Base-by-base conservation (phyloP, 1,284 basidiomycete genomes). In the Tranzscheliella williamsii region DNA sequence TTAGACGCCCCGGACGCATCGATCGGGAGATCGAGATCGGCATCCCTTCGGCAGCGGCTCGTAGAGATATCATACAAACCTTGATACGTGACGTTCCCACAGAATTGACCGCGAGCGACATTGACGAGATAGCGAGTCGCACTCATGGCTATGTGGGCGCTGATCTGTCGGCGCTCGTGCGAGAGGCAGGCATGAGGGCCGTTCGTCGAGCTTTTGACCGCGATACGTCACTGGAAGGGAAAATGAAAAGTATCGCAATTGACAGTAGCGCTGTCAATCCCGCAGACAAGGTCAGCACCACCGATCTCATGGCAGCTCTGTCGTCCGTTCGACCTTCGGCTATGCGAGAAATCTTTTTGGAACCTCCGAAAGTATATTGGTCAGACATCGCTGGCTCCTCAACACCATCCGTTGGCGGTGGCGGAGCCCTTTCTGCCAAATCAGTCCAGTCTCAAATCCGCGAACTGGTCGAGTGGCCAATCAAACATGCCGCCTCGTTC, bases 81-180 rank as follows among this genome's bases (percentile, higher is more conserved):
- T 81, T 96, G 16, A 84, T 97, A 0, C 74, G 83, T 11, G 87
- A 86, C 58, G 88, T 88, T 5, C 94, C 95, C 0, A 86, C 96
- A 71, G 78, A 81, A 2, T 83, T 96, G 38, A 78, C 84, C 0
- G 72, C 79, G 1, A 80, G 81, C 0, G 85, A 90, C 4, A 82
- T 97, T 2, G 79, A 81, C 18, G 69, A 82, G 0, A 79, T 96
- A 13, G 88, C 93, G 0, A 81, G 84, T 13, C 84, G 86, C 21
- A 92, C 93, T 2, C 92, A 99, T 67, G 95, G 95, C 0, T 98
- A 94, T 73, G 95, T 98, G 38, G 95, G 95, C 7, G 95, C 95
- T 2, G 95, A 99, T 78, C 82, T 99, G 24, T 86, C 87, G 35
- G 89, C 92, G 0, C 86, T 97, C 35, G 85, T 98, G 20, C 87